Evolutionary conservation across 495 filamentous ascomycete species (phyloP).

Genomic region (Podospora bellae-mahoneyi): DNA sequence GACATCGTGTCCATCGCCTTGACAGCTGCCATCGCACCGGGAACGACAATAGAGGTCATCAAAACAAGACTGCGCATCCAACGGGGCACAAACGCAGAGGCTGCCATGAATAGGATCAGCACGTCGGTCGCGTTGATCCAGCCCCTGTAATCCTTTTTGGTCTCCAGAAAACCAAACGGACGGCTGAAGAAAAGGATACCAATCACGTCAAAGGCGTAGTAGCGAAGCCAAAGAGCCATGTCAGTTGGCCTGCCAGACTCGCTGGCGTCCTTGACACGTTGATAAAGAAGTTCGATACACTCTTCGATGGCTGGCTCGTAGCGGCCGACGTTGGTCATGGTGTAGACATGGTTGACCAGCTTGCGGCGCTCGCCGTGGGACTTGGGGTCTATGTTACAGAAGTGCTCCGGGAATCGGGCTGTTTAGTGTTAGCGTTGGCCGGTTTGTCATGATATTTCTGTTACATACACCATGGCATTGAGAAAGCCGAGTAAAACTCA

Average conservation of each 20-base stretch:
- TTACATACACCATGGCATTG: background rate
- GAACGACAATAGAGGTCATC: background rate
- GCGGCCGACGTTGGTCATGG: constrained; percentile 8
- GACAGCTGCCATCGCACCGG: background rate
- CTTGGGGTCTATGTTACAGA: background rate
- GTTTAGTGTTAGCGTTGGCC: background rate
- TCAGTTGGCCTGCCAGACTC: background rate
- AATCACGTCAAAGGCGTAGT: constrained; percentile 9
- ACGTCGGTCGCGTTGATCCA: constrained; percentile 1
- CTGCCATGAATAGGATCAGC: background rate
- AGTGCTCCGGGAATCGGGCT: constrained; percentile 8
- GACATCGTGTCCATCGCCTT: background rate
- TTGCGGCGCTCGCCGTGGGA: background rate
- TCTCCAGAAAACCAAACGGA: constrained; percentile 1
- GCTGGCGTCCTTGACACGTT: background rate
- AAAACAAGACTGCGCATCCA: background rate
- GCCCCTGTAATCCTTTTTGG: background rate
- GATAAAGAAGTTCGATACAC: background rate
- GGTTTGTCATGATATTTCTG: background rate
- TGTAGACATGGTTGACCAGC: constrained; percentile 5
- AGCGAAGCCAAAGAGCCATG: background rate
- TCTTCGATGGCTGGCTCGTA: background rate
- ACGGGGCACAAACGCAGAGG: background rate
- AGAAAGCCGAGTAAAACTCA: constrained; percentile 6
- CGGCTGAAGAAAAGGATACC: constrained; percentile 4